These are phyloP conservation scores for Taphrina betulina DNA, from an alignment of 1,139 yeast species.

Conservation along the genomic window DNA sequence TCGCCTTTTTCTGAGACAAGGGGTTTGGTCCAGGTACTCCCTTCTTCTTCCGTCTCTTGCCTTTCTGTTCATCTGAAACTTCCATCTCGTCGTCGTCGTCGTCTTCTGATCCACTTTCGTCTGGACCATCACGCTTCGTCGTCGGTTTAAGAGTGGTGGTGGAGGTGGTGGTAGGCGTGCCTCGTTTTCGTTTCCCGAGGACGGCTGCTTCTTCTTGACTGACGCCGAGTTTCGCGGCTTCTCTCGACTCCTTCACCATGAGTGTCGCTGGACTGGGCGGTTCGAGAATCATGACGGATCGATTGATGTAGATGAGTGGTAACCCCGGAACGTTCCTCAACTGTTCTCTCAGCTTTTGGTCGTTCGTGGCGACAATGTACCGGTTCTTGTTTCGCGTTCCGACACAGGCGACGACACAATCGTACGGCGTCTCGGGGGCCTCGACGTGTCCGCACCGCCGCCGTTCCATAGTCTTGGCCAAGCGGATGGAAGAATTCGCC, in stretches of 20 bases:
- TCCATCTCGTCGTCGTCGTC: constrained; percentile 3
- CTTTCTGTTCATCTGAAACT: not conserved
- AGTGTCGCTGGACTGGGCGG: constrained; percentile 76
- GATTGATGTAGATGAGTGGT: constrained; percentile 79
- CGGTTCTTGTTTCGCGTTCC: constrained; percentile 82
- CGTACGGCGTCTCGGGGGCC: constrained; percentile 59
- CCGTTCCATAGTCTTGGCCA: constrained; percentile 82
- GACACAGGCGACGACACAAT: constrained; percentile 73
- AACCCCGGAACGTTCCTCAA: constrained; percentile 81
- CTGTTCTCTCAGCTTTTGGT: constrained; percentile 62
- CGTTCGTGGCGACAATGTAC: constrained; percentile 83
- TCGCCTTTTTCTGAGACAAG: constrained; percentile 34
- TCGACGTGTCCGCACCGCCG: constrained; percentile 59
- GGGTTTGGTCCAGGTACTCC: constrained; percentile 36
- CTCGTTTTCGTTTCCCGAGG: constrained; percentile 31
- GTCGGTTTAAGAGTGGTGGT: not conserved
- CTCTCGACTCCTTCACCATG: constrained; percentile 55
- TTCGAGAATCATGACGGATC: constrained; percentile 95
- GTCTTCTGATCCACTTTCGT: not conserved
- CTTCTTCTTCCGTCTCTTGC: constrained; percentile 1
- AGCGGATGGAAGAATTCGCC: constrained; percentile 68
- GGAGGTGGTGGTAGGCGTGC: too few relatives aligned
- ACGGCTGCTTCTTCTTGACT: constrained; percentile 31
- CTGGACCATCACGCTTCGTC: not conserved
- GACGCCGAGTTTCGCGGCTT: constrained; percentile 57